Conservation (phyloP, 306 rosid species). For the Carpinus viminea region DNA sequence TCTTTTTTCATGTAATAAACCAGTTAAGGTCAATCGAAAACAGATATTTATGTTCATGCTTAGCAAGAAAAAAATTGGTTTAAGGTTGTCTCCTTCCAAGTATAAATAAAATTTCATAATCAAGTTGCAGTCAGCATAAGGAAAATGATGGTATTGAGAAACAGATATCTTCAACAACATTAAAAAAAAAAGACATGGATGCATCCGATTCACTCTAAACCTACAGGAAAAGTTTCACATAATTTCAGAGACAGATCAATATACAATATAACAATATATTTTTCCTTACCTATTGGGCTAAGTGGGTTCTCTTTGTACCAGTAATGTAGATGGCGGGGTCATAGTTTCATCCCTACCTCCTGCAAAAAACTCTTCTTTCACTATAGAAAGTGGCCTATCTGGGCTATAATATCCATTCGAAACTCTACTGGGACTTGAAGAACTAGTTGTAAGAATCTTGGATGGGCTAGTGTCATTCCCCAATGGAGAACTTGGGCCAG, state of each 20-base stretch:
- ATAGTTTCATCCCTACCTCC: slow-evolving; percentile 55
- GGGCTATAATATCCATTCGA: slow-evolving; percentile 48
- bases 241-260: slow-evolving; percentile 10
- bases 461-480: slow-evolving; percentile 44
- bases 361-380: slow-evolving; percentile 52
- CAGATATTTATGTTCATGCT: not conserved
- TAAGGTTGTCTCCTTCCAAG: not conserved
- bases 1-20: not conserved
- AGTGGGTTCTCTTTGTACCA: slow-evolving; percentile 52
- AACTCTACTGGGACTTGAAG: slow-evolving; percentile 42
- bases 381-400: slow-evolving; percentile 42
- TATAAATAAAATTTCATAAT: not conserved
- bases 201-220: slow-evolving; percentile 11
- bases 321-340: slow-evolving; percentile 66
- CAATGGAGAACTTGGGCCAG: slow-evolving; percentile 48
- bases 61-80: not conserved
- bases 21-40: not conserved
- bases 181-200: not conserved
- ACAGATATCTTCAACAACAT: not conserved
- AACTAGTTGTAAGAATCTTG: slow-evolving; percentile 34
- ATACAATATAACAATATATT: not conserved
- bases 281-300: slow-evolving; percentile 7
- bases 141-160: not conserved
- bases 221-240: not conserved
- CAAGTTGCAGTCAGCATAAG: not conserved